Percentiles rank a stretch among this genome's conserved stretches.
Evolutionary conservation across 768 basidiomycete genomes (phyloP).

Genomic region (Phylloporus arenicola): DNA sequence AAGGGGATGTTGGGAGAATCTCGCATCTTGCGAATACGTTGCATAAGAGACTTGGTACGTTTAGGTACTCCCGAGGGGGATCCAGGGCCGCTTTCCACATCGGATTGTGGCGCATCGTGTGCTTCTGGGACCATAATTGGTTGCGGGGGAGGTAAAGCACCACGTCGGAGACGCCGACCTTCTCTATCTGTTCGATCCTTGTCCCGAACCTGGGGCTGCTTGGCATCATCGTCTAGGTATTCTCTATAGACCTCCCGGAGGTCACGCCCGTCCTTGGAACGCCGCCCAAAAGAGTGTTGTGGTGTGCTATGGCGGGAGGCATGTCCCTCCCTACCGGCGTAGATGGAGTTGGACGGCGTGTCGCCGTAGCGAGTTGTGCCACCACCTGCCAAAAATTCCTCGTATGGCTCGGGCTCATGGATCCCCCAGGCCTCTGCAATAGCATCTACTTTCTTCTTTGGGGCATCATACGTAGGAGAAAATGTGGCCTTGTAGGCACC

Average conservation of each 20-base stretch:
- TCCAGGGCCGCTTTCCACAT: constrained; percentile 34
- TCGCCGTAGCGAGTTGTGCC: constrained; percentile 46
- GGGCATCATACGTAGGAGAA: constrained; percentile 48
- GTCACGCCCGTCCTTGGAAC: constrained; percentile 48
- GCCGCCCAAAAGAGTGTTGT: constrained; percentile 32
- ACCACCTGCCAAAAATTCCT: constrained; percentile 84
- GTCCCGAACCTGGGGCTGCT: constrained; percentile 22
- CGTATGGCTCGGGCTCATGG: constrained; percentile 86
- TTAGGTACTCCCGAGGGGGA: constrained; percentile 50
- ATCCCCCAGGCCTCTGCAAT: constrained; percentile 93
- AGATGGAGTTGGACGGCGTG: constrained; percentile 65
- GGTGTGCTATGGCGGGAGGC: constrained; percentile 32
- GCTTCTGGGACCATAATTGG: constrained; percentile 74
- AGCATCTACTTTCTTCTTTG: constrained; percentile 83
- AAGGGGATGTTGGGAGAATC: constrained; percentile 80
- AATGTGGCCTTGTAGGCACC: constrained; percentile 39
- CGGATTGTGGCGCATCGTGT: constrained; percentile 38
- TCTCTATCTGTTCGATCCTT: constrained; percentile 34
- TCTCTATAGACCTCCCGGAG: constrained; percentile 42
- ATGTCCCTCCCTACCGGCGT: constrained; percentile 56
- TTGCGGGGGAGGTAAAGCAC: constrained; percentile 69
- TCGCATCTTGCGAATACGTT: constrained; percentile 84
- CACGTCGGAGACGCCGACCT: constrained; percentile 40
- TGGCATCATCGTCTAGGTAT: constrained; percentile 37
- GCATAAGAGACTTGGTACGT: constrained; percentile 79